Evolutionary conservation across 2,329 filamentous ascomycete species (phyloP), one percentile per base, ranked within the genome.

Genomic region (Metarhizium sp.): DNA sequence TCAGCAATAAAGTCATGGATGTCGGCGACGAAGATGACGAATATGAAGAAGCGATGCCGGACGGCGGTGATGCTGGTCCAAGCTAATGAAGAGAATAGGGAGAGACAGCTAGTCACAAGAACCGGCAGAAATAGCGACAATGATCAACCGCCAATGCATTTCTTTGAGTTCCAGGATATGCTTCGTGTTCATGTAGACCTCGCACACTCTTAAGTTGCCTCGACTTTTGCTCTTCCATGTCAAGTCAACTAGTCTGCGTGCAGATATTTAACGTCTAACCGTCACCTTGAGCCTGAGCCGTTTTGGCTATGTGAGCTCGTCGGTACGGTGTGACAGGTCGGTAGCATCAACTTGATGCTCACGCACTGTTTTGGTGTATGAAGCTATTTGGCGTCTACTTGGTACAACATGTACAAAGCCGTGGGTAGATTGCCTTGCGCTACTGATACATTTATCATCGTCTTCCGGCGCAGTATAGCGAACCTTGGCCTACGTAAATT

Each of bases 191-290:
- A 56, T 54, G 42, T 60, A 61, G 25, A 57, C 57, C 61, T 52
- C 88, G 90, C 90, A 92, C 88, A 87, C 88, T 88, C 87, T 95
- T 96, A 88, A 96, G 91, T 94, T 95, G 89, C 82, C 90, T 91
- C 81, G 81, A 84, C 75, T 74, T 38, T 70, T 77, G 68, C 78
- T 81, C 75, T 75, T 80, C 87, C 81, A 81, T 92, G 85, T 84
- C 82, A 83, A 91, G 89, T 85, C 87, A 85, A 94, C 92, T 85
- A 94, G 91, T 96, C 91, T 88, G 84, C 85, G 87, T 95, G 91
- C 91, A 89, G 78, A 96, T 79, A 96, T 80, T 57, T 73, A 81
- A 65, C 70, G 74, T 71, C 71, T 69, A 63, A 63, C 67, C 67
- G 18, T 63, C 62, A 69, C 73, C 71, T 68, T 71, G 72, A 70